A percentile compares a stretch with the other conserved stretches of the same genome.
Conservation (phyloP, 768 basidiomycete species). For the Podaxis mareebaensis region DNA sequence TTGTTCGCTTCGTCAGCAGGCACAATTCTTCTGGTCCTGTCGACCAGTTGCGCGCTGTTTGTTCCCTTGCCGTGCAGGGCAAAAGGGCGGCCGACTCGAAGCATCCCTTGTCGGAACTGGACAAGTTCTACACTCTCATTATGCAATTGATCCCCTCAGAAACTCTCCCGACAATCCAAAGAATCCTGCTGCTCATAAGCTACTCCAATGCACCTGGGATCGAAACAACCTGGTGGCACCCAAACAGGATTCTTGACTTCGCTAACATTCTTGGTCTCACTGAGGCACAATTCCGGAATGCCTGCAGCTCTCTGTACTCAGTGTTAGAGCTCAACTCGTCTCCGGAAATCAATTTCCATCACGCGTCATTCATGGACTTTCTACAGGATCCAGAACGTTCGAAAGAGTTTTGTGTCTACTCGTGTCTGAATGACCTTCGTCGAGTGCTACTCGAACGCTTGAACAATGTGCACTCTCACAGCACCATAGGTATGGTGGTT, state of each 20-base stretch:
- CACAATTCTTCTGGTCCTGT: not conserved
- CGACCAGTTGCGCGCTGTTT: not conserved
- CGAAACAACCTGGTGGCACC: no score
- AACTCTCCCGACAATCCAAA: not conserved
- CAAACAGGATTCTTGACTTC: not conserved
- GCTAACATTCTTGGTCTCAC: not conserved
- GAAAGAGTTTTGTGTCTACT: not conserved
- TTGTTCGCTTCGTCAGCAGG: slow-evolving; percentile 13
- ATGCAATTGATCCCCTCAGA: not conserved
- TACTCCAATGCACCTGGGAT: not conserved
- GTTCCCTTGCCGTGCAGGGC: not conserved
- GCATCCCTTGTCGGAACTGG: not conserved
- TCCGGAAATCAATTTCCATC: slow-evolving; percentile 9
- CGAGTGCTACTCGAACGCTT: not conserved
- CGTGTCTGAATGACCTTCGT: not conserved
- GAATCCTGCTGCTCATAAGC: not conserved
- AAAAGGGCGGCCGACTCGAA: not conserved
- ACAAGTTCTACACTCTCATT: not conserved
- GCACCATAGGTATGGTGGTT: not conserved
- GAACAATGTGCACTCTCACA: not conserved
- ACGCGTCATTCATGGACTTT: slow-evolving; percentile 9
- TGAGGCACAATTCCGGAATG: not conserved
- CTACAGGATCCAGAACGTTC: slow-evolving; percentile 3
- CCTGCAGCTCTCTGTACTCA: not conserved
- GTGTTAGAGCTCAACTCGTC: not conserved